Evolutionary conservation across 2,329 filamentous ascomycete species (phyloP).

Genomic region (Esteya vermicola): DNA sequence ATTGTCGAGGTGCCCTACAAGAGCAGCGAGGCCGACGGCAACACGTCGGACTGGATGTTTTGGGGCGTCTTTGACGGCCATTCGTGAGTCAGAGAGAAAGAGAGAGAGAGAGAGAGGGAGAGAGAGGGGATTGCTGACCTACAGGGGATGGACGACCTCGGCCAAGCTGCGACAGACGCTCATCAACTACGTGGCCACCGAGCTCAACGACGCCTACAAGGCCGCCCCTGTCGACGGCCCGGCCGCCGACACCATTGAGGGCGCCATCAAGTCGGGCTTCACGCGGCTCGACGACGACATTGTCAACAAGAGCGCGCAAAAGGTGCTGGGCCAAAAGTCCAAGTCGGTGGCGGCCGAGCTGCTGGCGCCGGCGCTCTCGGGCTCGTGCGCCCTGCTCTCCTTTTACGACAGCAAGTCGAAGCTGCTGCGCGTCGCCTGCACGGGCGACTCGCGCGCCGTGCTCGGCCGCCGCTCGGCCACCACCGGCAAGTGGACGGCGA

Average conservation of each 20-base stretch:
- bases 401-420: constrained; percentile 89
- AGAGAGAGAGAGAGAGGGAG: background rate
- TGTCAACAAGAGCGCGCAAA: constrained; percentile 81
- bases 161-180: constrained; percentile 86
- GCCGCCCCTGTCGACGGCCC: constrained; percentile 46
- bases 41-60: constrained; percentile 92
- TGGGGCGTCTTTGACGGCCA: constrained; percentile 99
- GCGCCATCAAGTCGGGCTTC: constrained; percentile 87
- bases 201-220: constrained; percentile 87
- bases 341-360: constrained; percentile 86
- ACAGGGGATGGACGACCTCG: constrained; percentile 91
- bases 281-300: constrained; percentile 84
- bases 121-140: constrained; percentile 8
- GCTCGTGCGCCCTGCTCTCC: constrained; percentile 90
- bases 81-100: constrained; percentile 42
- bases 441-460: constrained; percentile 90
- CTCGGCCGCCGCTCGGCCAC: constrained; percentile 63
- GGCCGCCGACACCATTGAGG: constrained; percentile 66
- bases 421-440: constrained; percentile 83
- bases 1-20: constrained; percentile 75
- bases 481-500: constrained; percentile 87
- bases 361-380: constrained; percentile 82
- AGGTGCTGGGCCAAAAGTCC: constrained; percentile 76
- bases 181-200: constrained; percentile 82
- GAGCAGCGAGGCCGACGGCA: constrained; percentile 19